These are phyloP conservation scores for Schwanniomyces occidentalis DNA, from an alignment of 805 yeast genomes.

Conservation along the genomic window DNA sequence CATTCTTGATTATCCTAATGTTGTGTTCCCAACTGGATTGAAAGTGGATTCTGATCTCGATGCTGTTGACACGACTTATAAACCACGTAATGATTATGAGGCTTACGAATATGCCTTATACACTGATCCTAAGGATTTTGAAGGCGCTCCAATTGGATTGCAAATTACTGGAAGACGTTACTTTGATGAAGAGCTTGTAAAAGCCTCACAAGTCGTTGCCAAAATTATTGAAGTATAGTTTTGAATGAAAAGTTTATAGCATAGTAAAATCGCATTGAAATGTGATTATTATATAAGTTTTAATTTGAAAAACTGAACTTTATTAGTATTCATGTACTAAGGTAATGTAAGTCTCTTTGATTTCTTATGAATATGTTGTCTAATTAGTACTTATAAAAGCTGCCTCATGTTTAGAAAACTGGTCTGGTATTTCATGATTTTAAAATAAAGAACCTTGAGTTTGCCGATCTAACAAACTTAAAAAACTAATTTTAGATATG, in stretches of 20 bases:
- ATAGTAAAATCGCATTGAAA: too few relatives aligned
- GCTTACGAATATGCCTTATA: slow-evolving; percentile 19
- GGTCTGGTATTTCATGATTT: too few relatives aligned
- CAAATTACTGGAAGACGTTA: slow-evolving; percentile 57
- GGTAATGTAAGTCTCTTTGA: too few relatives aligned
- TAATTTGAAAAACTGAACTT: too few relatives aligned
- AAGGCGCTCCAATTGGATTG: slow-evolving; percentile 55
- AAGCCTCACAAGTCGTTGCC: slow-evolving; percentile 21
- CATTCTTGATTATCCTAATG: slow-evolving; percentile 17
- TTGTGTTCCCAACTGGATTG: slow-evolving; percentile 41
- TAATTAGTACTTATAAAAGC: too few relatives aligned
- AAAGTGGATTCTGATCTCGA: slow-evolving; percentile 45
- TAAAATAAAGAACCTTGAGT: too few relatives aligned
- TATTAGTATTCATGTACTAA: too few relatives aligned
- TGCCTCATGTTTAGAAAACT: too few relatives aligned
- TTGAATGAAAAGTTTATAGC: slow-evolving; percentile 11
- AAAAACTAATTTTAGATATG: too few relatives aligned
- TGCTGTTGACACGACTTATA: slow-evolving; percentile 11
- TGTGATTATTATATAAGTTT: too few relatives aligned
- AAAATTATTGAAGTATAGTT: slow-evolving; percentile 1
- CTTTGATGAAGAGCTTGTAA: slow-evolving; percentile 56
- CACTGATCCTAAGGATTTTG: slow-evolving; percentile 42
- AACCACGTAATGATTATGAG: slow-evolving; percentile 17
- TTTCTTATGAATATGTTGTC: too few relatives aligned
- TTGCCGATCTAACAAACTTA: too few relatives aligned